Conservation (phyloP, 352 stramenopile genomes). For the Pythium pyrilobum region DNA sequence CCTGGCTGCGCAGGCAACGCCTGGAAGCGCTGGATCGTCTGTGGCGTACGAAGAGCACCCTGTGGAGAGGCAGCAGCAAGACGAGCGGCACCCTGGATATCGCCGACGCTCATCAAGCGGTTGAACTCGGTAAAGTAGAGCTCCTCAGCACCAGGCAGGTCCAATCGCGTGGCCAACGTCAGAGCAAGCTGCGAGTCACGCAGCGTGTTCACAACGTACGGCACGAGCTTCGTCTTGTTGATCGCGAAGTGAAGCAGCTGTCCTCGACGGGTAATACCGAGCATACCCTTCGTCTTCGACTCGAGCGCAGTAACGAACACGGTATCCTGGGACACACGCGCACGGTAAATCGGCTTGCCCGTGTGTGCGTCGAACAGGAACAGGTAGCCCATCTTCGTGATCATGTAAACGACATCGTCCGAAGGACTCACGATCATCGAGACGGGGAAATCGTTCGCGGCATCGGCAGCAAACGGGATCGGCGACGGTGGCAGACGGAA, state of each 20-base stretch:
- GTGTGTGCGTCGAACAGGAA: conserved; percentile 99
- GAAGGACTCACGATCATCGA: conserved; percentile 91
- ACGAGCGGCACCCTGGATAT: conserved; percentile 77
- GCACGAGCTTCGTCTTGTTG: conserved; percentile 97
- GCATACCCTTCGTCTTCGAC: conserved; percentile 93
- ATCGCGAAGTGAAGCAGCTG: conserved; percentile 96
- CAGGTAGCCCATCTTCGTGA: conserved; percentile 99
- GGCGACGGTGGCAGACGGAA: conserved; percentile 92
- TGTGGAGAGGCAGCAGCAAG: conserved; percentile 91
- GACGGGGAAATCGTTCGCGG: conserved; percentile 97
- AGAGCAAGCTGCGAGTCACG: conserved; percentile 96
- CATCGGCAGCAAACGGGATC: conserved; percentile 97
- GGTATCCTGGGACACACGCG: conserved; percentile 96
- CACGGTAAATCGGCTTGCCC: conserved; percentile 97
- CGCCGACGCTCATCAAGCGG: conserved; percentile 82
- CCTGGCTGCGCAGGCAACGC: conserved; percentile 96
- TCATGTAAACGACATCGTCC: conserved; percentile 97
- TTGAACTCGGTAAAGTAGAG: conserved; percentile 99
- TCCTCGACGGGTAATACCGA: conserved; percentile 97
- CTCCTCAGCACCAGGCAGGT: conserved; percentile 97
- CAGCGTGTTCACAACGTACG: conserved; percentile 98
- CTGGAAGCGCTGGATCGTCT: conserved; percentile 99
- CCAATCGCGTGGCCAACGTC: conserved; percentile 93
- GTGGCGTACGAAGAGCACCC: conserved; percentile 93
- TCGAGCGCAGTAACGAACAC: conserved; percentile 95